phyloP scores from a whole-genome alignment of 2,329 filamentous ascomycete species.

The Aspergillus sp. region DNA sequence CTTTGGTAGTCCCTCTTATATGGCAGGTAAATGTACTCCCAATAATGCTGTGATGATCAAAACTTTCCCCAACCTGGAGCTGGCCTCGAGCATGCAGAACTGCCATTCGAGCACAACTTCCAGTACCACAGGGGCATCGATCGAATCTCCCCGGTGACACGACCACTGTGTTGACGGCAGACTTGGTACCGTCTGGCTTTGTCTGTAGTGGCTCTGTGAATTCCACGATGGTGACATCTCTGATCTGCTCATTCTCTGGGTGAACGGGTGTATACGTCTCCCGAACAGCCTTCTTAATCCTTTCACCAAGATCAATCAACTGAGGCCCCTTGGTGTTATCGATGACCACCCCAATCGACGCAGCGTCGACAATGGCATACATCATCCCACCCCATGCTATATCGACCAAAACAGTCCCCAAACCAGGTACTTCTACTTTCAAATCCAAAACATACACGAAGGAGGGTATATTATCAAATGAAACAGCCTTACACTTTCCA shows the following conservation, averaged over 20 bases:
- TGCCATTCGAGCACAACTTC: conserved; percentile 40
- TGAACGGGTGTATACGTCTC: conserved; percentile 32
- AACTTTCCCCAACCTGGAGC: conserved; percentile 30
- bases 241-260: conserved; percentile 39
- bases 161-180: conserved; percentile 37
- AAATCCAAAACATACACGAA: conserved; percentile 39
- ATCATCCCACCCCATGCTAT: conserved; percentile 45
- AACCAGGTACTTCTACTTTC: conserved; percentile 33
- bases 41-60: conserved; percentile 38
- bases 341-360: conserved; percentile 30
- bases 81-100: conserved; percentile 39
- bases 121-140: conserved; percentile 43
- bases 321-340: conserved; percentile 25
- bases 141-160: conserved; percentile 43
- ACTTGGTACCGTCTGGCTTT: conserved; percentile 13
- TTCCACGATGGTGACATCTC: conserved; percentile 34
- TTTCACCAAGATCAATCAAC: conserved; percentile 39
- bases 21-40: conserved; percentile 37
- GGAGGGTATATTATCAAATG: conserved; percentile 42
- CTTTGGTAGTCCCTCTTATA: conserved; percentile 32
- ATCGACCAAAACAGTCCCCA: conserved; percentile 38
- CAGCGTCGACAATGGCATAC: conserved; percentile 39
- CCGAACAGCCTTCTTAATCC: conserved; percentile 37
- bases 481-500: conserved; percentile 40
- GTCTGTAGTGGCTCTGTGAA: conserved; percentile 30